These are phyloP conservation scores for Trifolium subterraneum DNA, from an alignment of 306 rosid genomes.

Conservation along the genomic window DNA sequence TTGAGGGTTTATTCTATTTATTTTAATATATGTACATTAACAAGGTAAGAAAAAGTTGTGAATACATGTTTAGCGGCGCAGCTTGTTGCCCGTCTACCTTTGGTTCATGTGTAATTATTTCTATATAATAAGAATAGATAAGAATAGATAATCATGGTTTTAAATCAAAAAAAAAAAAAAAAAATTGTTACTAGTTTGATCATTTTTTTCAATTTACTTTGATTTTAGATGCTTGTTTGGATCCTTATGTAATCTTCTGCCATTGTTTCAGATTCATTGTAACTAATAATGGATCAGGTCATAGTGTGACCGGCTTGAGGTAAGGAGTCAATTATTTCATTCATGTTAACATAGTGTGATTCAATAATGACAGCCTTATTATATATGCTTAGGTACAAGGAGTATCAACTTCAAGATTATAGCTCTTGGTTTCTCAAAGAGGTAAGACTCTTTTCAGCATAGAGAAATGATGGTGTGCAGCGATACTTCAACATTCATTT, in stretches of 20 bases:
- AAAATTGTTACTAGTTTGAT: not conserved
- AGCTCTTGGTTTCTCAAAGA: conserved; percentile 93
- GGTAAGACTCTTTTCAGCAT: conserved; percentile 47
- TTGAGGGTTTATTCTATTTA: not conserved
- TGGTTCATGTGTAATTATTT: no score
- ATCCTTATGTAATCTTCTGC: conserved; percentile 25
- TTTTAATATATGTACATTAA: conserved; percentile 11
- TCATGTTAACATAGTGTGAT: not conserved
- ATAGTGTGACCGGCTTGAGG: conserved; percentile 78
- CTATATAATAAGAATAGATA: no score
- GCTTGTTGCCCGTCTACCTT: no score
- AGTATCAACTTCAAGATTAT: conserved; percentile 89
- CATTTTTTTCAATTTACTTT: not conserved
- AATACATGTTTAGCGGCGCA: not conserved
- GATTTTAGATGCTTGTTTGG: conserved; percentile 17
- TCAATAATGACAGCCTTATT: conserved; percentile 34
- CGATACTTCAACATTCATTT: conserved; percentile 16
- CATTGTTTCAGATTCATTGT: conserved; percentile 75
- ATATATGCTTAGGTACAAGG: conserved; percentile 77
- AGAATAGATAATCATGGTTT: no score
- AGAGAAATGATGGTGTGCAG: conserved; percentile 14
- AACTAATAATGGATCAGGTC: conserved; percentile 92
- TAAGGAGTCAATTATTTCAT: conserved; percentile 43
- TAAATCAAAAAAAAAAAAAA: no score
- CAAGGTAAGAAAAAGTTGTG: conserved; percentile 1